Conservation (phyloP, 164 flowering plant genomes). For the Chimonanthus salicifolius region DNA sequence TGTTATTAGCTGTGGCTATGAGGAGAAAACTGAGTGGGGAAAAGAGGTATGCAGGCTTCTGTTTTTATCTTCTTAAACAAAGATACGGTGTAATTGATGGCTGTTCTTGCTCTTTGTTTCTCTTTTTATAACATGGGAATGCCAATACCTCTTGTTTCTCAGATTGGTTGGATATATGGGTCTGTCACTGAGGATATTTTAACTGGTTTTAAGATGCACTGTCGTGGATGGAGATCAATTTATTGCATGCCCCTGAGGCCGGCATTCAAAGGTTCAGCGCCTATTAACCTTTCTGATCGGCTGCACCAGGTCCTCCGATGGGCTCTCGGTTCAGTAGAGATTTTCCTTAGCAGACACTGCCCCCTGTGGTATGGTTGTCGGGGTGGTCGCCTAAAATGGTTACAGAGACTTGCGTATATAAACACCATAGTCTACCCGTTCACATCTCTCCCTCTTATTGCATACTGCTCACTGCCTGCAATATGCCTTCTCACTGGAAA, state of each 20-base stretch:
- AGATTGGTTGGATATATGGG: constrained; percentile 99
- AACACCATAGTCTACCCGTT: constrained; percentile 96
- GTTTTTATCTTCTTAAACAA: background rate
- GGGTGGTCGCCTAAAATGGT: constrained; percentile 92
- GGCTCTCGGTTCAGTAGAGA: constrained; percentile 98
- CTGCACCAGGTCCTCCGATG: constrained; percentile 94
- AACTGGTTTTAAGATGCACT: constrained; percentile 98
- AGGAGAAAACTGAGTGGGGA: constrained; percentile 98
- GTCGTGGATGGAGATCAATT: constrained; percentile 98
- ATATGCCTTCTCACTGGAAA: constrained; percentile 96
- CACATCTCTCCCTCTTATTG: constrained; percentile 91
- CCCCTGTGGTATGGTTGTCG: constrained; percentile 97
- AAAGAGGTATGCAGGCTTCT: constrained; percentile 55
- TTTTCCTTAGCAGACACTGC: constrained; percentile 91
- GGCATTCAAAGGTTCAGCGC: constrained; percentile 98
- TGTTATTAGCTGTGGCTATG: constrained; percentile 94
- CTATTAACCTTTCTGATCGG: constrained; percentile 92
- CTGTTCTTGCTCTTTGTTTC: background rate
- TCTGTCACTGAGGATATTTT: constrained; percentile 96
- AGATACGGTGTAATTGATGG: background rate
- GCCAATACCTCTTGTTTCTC: constrained; percentile 7
- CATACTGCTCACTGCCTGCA: constrained; percentile 86
- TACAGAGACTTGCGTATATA: constrained; percentile 85
- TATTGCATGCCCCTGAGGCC: constrained; percentile 98
- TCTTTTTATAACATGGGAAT: background rate